A percentile compares a stretch with the other conserved stretches of the same genome.
Conservation (phyloP, 1,284 basidiomycete species). For the Takashimella tepidaria region DNA sequence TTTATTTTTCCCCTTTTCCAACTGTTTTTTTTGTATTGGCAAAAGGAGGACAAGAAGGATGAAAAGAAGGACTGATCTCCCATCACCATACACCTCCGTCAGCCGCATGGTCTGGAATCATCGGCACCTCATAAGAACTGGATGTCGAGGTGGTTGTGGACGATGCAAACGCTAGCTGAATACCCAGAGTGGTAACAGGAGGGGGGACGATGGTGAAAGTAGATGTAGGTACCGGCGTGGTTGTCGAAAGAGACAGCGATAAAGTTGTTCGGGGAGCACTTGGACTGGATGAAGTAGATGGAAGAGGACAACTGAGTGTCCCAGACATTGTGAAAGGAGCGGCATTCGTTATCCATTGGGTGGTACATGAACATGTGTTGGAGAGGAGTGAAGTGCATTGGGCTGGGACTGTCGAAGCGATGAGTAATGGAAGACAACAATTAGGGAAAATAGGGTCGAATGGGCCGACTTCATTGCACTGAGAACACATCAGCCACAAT, state of each 20-base stretch:
- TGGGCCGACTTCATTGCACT: neutral
- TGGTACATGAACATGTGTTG: neutral
- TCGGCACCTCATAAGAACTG: neutral
- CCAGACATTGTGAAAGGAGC: neutral
- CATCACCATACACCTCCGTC: neutral
- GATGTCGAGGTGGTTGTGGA: neutral
- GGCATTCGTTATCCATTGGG: neutral
- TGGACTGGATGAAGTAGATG: neutral
- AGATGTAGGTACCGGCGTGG: neutral
- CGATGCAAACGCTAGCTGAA: neutral
- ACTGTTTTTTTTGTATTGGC: too few species aligned
- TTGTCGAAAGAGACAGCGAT: neutral
- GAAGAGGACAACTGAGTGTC: neutral
- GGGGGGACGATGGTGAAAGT: neutral
- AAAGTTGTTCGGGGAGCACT: neutral
- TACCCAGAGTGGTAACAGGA: neutral
- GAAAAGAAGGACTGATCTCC: constrained; percentile 28
- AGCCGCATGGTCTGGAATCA: neutral
- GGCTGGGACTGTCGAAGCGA: neutral
- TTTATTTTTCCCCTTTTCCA: too few species aligned
- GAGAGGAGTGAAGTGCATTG: neutral
- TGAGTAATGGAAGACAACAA: neutral
- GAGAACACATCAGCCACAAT: neutral
- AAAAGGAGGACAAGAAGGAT: too few species aligned
- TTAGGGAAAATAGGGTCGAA: neutral